Conservation (phyloP, 306 rosid genomes). For the Lotus japonicus region DNA sequence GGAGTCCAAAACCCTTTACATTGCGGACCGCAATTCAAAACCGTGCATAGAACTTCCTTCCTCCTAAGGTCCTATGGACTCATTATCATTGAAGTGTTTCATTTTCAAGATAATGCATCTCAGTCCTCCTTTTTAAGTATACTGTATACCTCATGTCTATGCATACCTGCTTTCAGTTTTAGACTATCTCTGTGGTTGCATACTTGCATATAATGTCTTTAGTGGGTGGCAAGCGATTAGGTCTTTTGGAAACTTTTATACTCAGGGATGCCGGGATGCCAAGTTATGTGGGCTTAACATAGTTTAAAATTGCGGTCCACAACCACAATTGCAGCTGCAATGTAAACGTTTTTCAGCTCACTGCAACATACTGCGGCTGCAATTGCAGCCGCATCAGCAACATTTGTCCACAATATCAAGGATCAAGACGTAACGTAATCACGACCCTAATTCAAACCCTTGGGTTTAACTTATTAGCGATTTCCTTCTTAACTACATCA, state of each 20-base stretch:
- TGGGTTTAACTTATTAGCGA: background rate
- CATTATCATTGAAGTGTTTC: background rate
- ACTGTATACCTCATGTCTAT: background rate
- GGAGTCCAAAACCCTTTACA: no score
- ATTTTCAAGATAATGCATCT: background rate
- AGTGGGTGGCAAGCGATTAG: slow-evolving; percentile 5
- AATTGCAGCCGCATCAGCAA: no score
- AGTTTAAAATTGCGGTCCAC: no score
- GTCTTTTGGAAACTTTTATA: background rate
- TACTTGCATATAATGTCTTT: background rate
- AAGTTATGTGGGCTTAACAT: background rate
- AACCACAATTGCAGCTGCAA: no score
- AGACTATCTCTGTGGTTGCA: background rate
- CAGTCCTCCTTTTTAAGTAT: background rate
- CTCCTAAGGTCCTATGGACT: background rate
- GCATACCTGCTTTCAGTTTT: background rate
- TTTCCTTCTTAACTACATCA: background rate
- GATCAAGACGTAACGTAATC: no score
- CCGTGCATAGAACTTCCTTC: background rate
- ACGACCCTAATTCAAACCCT: no score
- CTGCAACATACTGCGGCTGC: no score
- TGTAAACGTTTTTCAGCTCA: no score
- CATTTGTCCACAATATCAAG: no score
- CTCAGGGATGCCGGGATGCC: background rate
- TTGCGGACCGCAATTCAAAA: no score